Evolutionary conservation across 768 basidiomycete species (phyloP).

Genomic region (Polyporus arcularius): DNA sequence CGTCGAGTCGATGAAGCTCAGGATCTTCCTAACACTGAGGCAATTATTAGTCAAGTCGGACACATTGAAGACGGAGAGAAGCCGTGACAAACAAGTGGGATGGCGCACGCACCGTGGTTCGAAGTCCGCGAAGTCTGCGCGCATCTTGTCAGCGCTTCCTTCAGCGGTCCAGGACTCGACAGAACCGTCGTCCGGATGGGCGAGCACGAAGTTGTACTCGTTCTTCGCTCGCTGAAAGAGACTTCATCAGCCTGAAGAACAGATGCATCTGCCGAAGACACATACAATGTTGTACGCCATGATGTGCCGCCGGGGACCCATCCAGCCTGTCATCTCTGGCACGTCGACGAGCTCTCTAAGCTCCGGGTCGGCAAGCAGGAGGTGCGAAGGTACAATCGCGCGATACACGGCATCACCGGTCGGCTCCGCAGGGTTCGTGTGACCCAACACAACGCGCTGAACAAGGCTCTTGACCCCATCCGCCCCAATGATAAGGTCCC

Average conservation of each 20-base stretch:
- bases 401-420: slow-evolving; percentile 70
- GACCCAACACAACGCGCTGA: slow-evolving; percentile 50
- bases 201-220: slow-evolving; percentile 39
- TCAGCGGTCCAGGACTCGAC: slow-evolving; percentile 45
- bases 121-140: slow-evolving; percentile 41
- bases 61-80: background rate
- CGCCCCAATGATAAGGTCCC: slow-evolving; percentile 41
- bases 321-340: slow-evolving; percentile 59
- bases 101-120: slow-evolving; percentile 37
- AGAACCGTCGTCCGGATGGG: slow-evolving; percentile 41
- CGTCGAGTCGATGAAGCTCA: slow-evolving; percentile 38
- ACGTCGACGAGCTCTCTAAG: slow-evolving; percentile 50
- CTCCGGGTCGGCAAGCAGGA: slow-evolving; percentile 52
- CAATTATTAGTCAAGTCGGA: background rate
- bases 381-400: slow-evolving; percentile 47
- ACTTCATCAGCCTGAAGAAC: background rate
- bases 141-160: slow-evolving; percentile 46
- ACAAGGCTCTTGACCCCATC: slow-evolving; percentile 51
- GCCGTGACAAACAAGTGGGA: background rate
- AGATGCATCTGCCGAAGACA: background rate
- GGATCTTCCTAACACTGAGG: slow-evolving; percentile 37
- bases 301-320: slow-evolving; percentile 51
- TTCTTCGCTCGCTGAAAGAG: slow-evolving; percentile 33
- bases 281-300: slow-evolving; percentile 49
- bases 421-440: slow-evolving; percentile 42